These are phyloP conservation scores for Lupinus albus DNA, from an alignment of 306 rosid genomes.

Conservation along the genomic window DNA sequence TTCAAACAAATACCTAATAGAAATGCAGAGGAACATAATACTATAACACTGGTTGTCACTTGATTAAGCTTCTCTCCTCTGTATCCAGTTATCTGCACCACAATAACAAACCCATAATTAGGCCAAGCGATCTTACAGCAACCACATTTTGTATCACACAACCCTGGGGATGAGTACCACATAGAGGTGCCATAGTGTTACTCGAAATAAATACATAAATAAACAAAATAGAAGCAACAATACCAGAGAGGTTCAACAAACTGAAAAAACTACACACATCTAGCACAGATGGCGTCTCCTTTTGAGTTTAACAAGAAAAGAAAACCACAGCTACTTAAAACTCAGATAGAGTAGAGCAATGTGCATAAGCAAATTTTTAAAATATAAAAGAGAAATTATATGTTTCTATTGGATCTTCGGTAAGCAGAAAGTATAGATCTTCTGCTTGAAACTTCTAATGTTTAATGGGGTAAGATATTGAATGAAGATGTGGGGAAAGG, in stretches of 20 bases:
- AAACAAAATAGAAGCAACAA: not conserved
- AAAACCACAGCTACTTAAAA: not conserved
- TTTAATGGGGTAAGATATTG: not conserved
- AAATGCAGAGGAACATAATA: constrained; percentile 8
- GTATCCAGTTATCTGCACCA: constrained; percentile 21
- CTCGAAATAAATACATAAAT: not conserved
- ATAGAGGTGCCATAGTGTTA: no score
- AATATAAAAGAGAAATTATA: no score
- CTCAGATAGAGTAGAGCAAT: not conserved
- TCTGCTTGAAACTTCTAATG: not conserved
- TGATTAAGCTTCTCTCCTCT: not conserved
- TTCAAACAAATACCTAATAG: constrained; percentile 7
- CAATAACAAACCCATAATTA: constrained; percentile 1
- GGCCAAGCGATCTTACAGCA: not conserved
- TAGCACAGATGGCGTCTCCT: not conserved
- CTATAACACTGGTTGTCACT: not conserved
- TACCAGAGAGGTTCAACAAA: not conserved
- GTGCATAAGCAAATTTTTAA: no score
- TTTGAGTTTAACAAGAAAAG: not conserved
- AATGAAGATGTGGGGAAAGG: not conserved
- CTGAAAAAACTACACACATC: not conserved
- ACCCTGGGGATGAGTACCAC: no score
- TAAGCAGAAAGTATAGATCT: not conserved
- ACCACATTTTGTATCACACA: no score
- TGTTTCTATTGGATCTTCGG: not conserved